phyloP scores from a whole-genome alignment of 2,329 filamentous ascomycete species.

The Trichothecium roseum region DNA sequence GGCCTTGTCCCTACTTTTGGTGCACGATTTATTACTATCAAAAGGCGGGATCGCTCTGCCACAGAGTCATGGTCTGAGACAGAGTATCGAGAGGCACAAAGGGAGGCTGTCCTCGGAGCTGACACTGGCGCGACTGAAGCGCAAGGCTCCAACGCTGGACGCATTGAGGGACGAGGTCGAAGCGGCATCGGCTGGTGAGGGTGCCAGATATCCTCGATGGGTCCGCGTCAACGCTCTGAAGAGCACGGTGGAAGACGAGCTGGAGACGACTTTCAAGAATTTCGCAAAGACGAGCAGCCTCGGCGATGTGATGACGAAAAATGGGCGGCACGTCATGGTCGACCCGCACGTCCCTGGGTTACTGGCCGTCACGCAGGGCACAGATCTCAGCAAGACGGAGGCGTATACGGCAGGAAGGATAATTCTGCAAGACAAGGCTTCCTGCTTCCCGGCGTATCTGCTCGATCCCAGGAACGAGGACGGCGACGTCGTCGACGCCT shows the following conservation, averaged over 20 bases:
- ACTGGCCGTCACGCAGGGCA: conserved; percentile 62
- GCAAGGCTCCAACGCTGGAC: conserved; percentile 58
- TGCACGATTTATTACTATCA: conserved; percentile 75
- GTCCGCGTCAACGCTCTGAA: conserved; percentile 76
- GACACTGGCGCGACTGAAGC: conserved; percentile 64
- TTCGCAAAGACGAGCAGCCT: conserved; percentile 50
- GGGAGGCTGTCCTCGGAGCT: conserved; percentile 73
- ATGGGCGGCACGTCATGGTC: conserved; percentile 45
- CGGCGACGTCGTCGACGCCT: conserved; percentile 82
- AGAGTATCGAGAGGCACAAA: conserved; percentile 71
- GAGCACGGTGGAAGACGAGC: conserved; percentile 58
- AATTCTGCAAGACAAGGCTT: conserved; percentile 93
- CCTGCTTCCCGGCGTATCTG: conserved; percentile 89
- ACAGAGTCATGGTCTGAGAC: conserved; percentile 64
- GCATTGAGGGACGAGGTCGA: conserved; percentile 52
- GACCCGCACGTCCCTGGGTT: conserved; percentile 78
- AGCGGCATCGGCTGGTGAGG: conserved; percentile 33
- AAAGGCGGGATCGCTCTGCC: conserved; percentile 78
- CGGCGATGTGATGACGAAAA: conserved; percentile 38
- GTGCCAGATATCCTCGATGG: conserved; percentile 72
- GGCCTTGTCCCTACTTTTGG: conserved; percentile 66
- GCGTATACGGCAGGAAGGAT: conserved; percentile 70
- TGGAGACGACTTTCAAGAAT: conserved; percentile 61
- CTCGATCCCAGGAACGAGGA: conserved; percentile 57
- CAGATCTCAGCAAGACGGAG: conserved; percentile 60